These are phyloP conservation scores for Podosphaera aphanis DNA, from an alignment of 2,329 filamentous ascomycete species.

Conservation along the genomic window DNA sequence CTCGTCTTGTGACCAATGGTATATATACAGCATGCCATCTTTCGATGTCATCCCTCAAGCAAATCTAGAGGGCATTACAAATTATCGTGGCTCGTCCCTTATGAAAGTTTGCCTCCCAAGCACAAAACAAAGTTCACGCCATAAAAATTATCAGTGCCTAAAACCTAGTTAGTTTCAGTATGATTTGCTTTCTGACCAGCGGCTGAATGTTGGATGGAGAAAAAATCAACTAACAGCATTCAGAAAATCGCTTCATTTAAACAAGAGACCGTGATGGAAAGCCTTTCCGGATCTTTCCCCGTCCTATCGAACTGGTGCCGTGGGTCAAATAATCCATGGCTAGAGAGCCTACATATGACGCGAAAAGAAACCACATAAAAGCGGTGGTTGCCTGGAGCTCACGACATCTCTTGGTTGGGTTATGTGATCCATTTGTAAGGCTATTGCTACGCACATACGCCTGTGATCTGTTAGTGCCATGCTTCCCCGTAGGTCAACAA, in stretches of 20 bases:
- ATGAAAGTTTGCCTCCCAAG: neutral
- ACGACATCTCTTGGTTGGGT: constrained; percentile 42
- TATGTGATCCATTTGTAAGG: constrained; percentile 33
- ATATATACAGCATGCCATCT: neutral
- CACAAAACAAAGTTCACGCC: neutral
- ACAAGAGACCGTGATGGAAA: constrained; percentile 30
- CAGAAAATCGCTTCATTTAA: constrained; percentile 15
- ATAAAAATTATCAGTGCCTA: neutral
- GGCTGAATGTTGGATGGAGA: neutral
- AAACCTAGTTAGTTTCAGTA: neutral
- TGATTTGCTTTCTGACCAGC: neutral
- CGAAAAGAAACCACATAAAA: constrained; percentile 62
- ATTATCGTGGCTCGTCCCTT: neutral
- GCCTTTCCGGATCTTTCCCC: constrained; percentile 20
- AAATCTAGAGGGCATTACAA: neutral
- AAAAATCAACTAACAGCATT: neutral
- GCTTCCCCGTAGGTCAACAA: no score
- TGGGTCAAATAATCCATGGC: constrained; percentile 20
- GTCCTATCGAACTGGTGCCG: constrained; percentile 3
- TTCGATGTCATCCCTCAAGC: neutral
- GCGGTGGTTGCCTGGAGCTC: constrained; percentile 51
- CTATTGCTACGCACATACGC: constrained; percentile 23
- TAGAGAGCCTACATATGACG: constrained; percentile 31
- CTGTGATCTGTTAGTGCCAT: constrained; percentile 8
- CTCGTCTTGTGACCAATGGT: neutral